Evolutionary conservation across 345 rosid species (phyloP), one percentile per base, ranked within the genome.

Genomic region (Sapria himalayana): DNA sequence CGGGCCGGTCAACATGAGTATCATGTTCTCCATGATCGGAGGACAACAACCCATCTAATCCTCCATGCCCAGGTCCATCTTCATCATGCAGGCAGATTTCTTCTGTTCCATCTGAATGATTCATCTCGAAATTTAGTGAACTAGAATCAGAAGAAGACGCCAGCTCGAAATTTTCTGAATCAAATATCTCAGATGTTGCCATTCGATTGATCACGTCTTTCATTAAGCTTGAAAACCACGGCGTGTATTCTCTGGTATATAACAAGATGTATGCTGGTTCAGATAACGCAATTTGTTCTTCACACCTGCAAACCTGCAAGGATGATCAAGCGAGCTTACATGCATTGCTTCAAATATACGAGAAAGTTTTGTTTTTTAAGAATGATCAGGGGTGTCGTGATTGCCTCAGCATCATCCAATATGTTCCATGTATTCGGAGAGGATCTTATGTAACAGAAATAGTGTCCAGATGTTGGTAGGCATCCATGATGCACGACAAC

Each of bases 91-190:
- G 47, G n/a, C n/a, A n/a, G n/a, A n/a, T 48, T 41, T 59, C 60
- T 6, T 16, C 35, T 52, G 52, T 52, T 50, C 52, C 64, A 64
- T 36, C 31, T 21, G 49, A 21, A 22, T 37, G 29, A 35, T 38
- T 32, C 16, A 33, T 41, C 13, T 46, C 50, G 9, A 21, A 37
- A 34, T 44, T 46, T 42, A 39, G 64, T 15, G 2, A 49, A 35
- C 48, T 36, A 23, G 41, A 43, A 47, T 40, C 40, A 11, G 66
- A 49, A 29, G 52, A 9, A 52, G 33, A 48, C 24, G 22, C 55
- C 60, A 34, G 78, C 78, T 7, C 74, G 66, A 55, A 89, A 93
- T n/a, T 93, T 78, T 41, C 70, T 71, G 20, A 92, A 93, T 11
- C 93, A 89, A 23, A 64, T 46, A 44, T 50, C 64, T 22, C 43